Base-by-base conservation (phyloP, 2,329 filamentous ascomycete species). In the Xylaria sp. region DNA sequence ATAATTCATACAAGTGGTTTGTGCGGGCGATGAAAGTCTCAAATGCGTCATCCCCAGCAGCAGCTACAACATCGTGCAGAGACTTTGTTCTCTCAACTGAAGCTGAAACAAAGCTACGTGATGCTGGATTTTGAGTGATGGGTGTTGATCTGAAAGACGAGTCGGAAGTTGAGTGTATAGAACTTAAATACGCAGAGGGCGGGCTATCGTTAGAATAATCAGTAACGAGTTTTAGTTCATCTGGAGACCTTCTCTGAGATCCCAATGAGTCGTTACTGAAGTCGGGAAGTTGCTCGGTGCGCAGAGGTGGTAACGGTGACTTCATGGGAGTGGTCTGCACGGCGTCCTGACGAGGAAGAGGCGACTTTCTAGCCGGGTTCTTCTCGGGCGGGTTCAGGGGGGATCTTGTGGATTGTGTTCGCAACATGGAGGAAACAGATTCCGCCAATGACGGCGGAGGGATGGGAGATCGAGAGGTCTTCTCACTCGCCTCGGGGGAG, bases 1-100 rank as follows among this genome's bases (percentile, higher is more conserved):
- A 96, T 2, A 96, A 84, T 70, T 91, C 89, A 68, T 88, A 90
- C 72, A 96, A 86, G 75, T 94, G 92, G 22, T 85, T 87, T 2
- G 92, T 91, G 29, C 93, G 89, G 5, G 81, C 77, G 3, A 88
- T 86, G 76, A 97, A 97, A 13, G 90, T 86, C 7, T 85, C 80
- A 56, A 94, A 84, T 0, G 93, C 90, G 62, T 89, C 88, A 56
- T 92, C 89, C 2, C 82, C 82, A n/a, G 86, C 81, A 4, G 84
- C 79, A 61, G 76, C 72, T 11, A 72, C 71, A 6, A 76, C 78
- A 59, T 86, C 84, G 5, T 79, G 79, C 36, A 84, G 67, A 59
- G 75, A 72, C 22, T 65, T 71, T 10, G 69, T 51, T 58, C 73
- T 75, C n/a, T 77, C 76, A 7, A 75, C 72, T 1, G 72, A 73